Base-by-base conservation (phyloP, 202 grass and related monocot genomes). In the Schoenoplectus triqueter region DNA sequence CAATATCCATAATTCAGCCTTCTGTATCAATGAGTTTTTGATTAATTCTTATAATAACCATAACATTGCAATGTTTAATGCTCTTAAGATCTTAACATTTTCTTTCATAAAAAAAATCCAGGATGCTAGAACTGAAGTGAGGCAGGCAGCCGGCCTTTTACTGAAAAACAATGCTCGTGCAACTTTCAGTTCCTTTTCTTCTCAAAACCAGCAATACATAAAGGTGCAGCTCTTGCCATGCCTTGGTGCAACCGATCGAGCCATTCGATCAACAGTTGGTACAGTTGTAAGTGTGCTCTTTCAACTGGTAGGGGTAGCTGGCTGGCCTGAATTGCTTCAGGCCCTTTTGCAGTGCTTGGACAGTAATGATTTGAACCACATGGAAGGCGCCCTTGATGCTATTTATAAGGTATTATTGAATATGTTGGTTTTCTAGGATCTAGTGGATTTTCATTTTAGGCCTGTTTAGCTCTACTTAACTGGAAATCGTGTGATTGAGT, bases 301-400 rank as follows among this genome's bases (percentile, higher is more conserved):
- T 75, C 92, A 95, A 89, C 85, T 94, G 71, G 91, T 91, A 72
- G 82, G 62, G 63, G 93, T 95, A 11, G 56, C 90, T 89, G 96
- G 96, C 46, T 98, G 96, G 96, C 85, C 94, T 1, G 96, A 98
- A 50, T 86, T 98, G 84, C 92, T 94, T 82, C 93, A 93, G 81
- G 96, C 88, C 40, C 88, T 98, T 10, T 87, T 93, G 60, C 87
- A 91, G 57, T 98, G 96, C 70, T 86, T 98, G 82, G 96, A 93
- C 22, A 95, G 91, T 80, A 94, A 91, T 60, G 93, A 98, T 60
- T 66, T 93, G 45, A 94, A 94, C 91, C 96, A 98, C 49, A 95
- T 95, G 96, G 96, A 98, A 87, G 96, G 96, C 88, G 93, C 93
- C 83, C 91, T 98, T 89, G 96, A 95, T 86, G 93, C 96, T 67